These are phyloP conservation scores for Fusarium nisikadoi DNA, from an alignment of 2,329 filamentous ascomycete genomes.

Conservation along the genomic window DNA sequence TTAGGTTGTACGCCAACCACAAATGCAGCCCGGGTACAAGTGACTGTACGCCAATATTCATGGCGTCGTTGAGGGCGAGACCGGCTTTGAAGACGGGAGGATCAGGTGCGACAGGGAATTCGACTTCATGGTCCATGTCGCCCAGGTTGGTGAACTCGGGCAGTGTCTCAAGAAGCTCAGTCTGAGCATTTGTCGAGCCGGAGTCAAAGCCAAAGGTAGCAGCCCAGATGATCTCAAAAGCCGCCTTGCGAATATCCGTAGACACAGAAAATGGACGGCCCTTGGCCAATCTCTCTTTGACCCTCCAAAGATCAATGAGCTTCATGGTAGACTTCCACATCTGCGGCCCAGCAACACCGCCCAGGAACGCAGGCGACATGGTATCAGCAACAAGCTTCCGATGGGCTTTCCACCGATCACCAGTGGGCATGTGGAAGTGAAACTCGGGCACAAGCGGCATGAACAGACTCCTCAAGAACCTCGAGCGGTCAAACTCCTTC, in stretches of 20 bases:
- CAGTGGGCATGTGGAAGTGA: background rate
- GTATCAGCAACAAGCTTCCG: background rate
- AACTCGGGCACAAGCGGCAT: slow-evolving; percentile 1
- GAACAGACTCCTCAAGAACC: background rate
- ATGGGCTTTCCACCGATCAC: background rate
- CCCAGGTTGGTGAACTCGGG: background rate
- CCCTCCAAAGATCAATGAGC: background rate
- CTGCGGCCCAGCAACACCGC: background rate
- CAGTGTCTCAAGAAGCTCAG: background rate
- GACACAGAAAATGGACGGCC: background rate
- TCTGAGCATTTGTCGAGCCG: background rate
- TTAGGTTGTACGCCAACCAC: background rate
- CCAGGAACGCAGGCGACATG: background rate
- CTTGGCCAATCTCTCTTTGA: background rate
- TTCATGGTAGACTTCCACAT: slow-evolving; percentile 1
- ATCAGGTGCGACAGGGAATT: background rate
- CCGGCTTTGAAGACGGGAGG: background rate
- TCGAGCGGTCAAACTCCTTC: background rate
- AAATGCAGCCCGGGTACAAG: background rate
- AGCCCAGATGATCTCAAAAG: slow-evolving; percentile 2
- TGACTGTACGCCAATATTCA: background rate
- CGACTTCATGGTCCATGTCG: background rate
- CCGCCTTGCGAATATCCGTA: background rate
- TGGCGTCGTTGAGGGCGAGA: background rate
- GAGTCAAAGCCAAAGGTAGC: background rate